Conservation (phyloP, 169 alveolate genomes). For the Fabrea salina region DNA sequence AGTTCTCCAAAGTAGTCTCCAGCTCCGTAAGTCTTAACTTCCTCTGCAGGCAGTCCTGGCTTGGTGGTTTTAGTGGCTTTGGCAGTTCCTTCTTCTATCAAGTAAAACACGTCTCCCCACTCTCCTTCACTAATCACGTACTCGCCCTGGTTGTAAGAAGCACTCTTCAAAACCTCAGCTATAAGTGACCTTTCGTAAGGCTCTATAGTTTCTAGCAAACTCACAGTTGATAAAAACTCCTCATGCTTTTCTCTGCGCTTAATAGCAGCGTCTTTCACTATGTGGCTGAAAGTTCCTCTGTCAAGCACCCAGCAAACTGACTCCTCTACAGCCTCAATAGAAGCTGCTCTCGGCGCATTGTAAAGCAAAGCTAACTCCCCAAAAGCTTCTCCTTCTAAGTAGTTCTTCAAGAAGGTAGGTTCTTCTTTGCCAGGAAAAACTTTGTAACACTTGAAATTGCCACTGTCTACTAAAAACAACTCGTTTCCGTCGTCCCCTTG, state of each 20-base stretch:
- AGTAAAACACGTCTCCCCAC: constrained; percentile 90
- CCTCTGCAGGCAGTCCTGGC: constrained; percentile 60
- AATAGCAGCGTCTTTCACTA: constrained; percentile 91
- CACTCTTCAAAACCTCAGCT: constrained; percentile 90
- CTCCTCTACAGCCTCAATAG: constrained; percentile 89
- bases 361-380: constrained; percentile 96
- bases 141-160: constrained; percentile 79
- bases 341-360: constrained; percentile 96
- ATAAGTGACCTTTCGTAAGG: constrained; percentile 91
- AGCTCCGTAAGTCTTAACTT: constrained; percentile 85
- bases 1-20: constrained; percentile 98
- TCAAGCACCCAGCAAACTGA: constrained; percentile 90
- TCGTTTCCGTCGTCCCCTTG: constrained; percentile 97
- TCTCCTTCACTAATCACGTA: constrained; percentile 94
- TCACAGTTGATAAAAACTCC: constrained; percentile 83
- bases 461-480: constrained; percentile 88
- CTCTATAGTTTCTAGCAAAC: constrained; percentile 88
- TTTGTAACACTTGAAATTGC: constrained; percentile 87
- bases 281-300: constrained; percentile 92
- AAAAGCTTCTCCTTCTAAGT: constrained; percentile 90
- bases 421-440: constrained; percentile 43
- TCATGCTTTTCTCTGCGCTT: constrained; percentile 92
- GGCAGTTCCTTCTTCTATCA: constrained; percentile 94
- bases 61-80: constrained; percentile 87
- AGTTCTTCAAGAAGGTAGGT: constrained; percentile 36